Percentiles rank a stretch among this genome's conserved stretches.
Evolutionary conservation across 1,139 yeast genomes (phyloP).

Genomic region (Kodamaea sp.): DNA sequence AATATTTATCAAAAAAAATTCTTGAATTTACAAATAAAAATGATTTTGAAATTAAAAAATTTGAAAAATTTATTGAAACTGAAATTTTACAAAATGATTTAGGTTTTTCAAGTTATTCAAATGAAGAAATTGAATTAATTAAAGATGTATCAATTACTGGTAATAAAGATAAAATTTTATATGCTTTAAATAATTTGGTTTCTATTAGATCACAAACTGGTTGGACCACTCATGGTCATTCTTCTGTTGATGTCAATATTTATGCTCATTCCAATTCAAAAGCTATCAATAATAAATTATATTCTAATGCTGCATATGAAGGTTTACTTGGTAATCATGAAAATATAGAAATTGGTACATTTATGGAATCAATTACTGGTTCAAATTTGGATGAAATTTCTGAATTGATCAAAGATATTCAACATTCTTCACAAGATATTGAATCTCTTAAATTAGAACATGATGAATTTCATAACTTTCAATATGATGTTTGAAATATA

Average conservation of each 20-base stretch:
- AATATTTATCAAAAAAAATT: slow-evolving; percentile 20
- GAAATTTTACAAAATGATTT: slow-evolving; percentile 19
- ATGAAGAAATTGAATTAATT: slow-evolving; percentile 15
- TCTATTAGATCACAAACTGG: slow-evolving; percentile 26
- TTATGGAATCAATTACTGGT: slow-evolving; percentile 58
- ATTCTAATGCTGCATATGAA: slow-evolving; percentile 27
- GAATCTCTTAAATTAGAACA: no score
- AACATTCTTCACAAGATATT: slow-evolving; percentile 33
- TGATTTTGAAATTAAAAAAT: slow-evolving; percentile 5
- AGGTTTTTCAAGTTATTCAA: slow-evolving; percentile 19
- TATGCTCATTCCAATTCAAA: slow-evolving; percentile 34
- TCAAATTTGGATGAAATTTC: slow-evolving; percentile 53
- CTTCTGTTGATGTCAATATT: slow-evolving; percentile 28
- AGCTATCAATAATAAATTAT: slow-evolving; percentile 34
- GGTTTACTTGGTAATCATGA: slow-evolving; percentile 75
- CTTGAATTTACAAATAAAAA: slow-evolving; percentile 1
- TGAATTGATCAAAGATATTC: slow-evolving; percentile 39
- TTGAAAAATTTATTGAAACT: slow-evolving; percentile 11
- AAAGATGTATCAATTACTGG: slow-evolving; percentile 10
- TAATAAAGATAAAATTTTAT: slow-evolving; percentile 18
- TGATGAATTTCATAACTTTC: neutral
- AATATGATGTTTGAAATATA: neutral
- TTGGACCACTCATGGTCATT: slow-evolving; percentile 29
- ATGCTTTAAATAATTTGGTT: slow-evolving; percentile 27
- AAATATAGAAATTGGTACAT: slow-evolving; percentile 75